Evolutionary conservation across 164 flowering plant species (phyloP).

Genomic region (Sedum album): DNA sequence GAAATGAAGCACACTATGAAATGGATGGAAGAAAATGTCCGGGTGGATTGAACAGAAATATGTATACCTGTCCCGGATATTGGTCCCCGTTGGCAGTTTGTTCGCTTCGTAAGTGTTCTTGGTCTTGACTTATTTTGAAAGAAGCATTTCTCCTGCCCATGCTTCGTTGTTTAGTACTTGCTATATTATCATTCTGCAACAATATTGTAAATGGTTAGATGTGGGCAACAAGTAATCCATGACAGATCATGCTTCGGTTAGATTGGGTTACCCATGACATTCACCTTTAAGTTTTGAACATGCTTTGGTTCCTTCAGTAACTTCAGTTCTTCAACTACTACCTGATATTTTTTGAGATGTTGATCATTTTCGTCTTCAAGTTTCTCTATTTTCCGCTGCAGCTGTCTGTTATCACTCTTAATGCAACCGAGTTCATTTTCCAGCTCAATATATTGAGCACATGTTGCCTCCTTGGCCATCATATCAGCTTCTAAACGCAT

Average conservation of each 20-base stretch:
- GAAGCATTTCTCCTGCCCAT: neutral
- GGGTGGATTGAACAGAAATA: neutral
- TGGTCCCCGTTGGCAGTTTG: neutral
- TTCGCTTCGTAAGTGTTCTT: neutral
- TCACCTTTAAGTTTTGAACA: constrained; percentile 15
- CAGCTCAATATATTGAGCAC: constrained; percentile 45
- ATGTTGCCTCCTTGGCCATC: constrained; percentile 37
- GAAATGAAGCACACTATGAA: neutral
- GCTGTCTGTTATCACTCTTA: constrained; percentile 42
- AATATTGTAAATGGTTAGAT: neutral
- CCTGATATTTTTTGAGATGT: constrained; percentile 27
- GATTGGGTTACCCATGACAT: neutral
- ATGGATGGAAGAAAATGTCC: neutral
- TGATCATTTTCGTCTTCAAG: constrained; percentile 54
- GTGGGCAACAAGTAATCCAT: neutral
- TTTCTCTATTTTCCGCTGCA: constrained; percentile 35
- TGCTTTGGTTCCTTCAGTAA: constrained; percentile 30
- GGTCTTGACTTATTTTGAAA: constrained; percentile 2
- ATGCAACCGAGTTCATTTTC: constrained; percentile 46
- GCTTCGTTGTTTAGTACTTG: neutral
- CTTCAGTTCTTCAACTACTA: constrained; percentile 43
- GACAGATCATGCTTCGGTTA: neutral
- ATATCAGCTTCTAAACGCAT: constrained; percentile 44
- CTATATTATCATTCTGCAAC: neutral
- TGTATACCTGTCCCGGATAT: neutral